Conservation (phyloP, 23 red algal genomes). For the Gracilaria domingensis region DNA sequence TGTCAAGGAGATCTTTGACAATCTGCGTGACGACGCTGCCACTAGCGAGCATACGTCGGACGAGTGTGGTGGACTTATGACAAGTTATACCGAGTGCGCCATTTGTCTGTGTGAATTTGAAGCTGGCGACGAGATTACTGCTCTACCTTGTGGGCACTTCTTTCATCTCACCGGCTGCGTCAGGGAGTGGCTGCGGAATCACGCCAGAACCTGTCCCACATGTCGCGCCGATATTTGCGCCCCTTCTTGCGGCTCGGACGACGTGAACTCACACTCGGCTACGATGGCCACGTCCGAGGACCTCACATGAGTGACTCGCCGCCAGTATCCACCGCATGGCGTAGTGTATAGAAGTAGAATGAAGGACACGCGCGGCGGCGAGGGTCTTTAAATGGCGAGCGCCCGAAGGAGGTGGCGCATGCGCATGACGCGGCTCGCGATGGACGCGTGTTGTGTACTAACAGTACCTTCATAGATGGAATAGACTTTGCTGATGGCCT, state of each 20-base stretch:
- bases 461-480: conserved; percentile 18
- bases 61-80: conserved; percentile 33
- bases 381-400: not conserved
- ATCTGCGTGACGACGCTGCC: conserved; percentile 8
- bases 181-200: conserved; percentile 61
- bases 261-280: conserved; percentile 37
- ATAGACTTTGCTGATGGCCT: conserved; percentile 18
- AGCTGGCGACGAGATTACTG: conserved; percentile 70
- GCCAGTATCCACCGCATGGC: not conserved
- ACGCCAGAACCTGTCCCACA: conserved; percentile 61
- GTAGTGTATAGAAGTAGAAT: not conserved
- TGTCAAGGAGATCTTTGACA: conserved; percentile 49
- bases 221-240: conserved; percentile 65
- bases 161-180: conserved; percentile 82
- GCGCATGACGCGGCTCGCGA: not conserved
- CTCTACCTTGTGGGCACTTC: conserved; percentile 83
- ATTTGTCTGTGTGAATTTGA: conserved; percentile 87
- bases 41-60: not conserved
- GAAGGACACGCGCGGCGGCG: not conserved
- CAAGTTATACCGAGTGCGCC: conserved; percentile 63
- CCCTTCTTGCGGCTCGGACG: conserved; percentile 17
- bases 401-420: not conserved
- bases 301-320: conserved; percentile 10
- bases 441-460: not conserved
- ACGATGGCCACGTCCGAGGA: conserved; percentile 29